A percentile compares a stretch with the other conserved stretches of the same genome.
These are phyloP conservation scores for Mallotus repandus DNA, from an alignment of 441 rosid genomes.

Conservation along the genomic window DNA sequence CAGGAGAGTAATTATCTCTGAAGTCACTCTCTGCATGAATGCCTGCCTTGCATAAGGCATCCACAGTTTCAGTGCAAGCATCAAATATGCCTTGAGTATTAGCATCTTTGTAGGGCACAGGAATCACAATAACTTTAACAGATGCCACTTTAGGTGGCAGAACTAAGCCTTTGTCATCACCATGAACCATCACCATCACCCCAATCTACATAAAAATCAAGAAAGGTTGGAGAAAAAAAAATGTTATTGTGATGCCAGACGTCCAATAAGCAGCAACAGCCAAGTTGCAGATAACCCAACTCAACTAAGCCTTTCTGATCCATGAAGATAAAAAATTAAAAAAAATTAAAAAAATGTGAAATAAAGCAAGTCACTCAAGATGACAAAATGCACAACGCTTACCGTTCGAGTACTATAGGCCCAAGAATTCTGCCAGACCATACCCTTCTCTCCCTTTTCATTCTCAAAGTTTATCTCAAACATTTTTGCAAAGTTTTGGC, in stretches of 20 bases:
- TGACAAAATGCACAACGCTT: slow-evolving; percentile 20
- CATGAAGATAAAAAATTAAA: background rate
- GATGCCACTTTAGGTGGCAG: slow-evolving; percentile 95
- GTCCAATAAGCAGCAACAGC: background rate
- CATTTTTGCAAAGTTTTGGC: slow-evolving; percentile 98
- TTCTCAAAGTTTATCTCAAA: slow-evolving; percentile 90
- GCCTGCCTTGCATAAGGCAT: slow-evolving; percentile 65
- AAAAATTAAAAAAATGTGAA: background rate
- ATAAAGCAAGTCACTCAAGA: background rate
- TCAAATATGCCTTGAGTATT: slow-evolving; percentile 77
- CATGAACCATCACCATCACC: slow-evolving; percentile 98
- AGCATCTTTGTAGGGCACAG: slow-evolving; percentile 97
- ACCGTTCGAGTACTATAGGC: slow-evolving; percentile 93
- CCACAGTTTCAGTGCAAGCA: slow-evolving; percentile 79
- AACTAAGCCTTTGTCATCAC: slow-evolving; percentile 85
- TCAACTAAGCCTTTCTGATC: background rate
- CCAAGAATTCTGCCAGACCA: slow-evolving; percentile 99
- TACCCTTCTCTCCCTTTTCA: slow-evolving; percentile 84
- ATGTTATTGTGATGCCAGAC: background rate
- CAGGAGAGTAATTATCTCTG: slow-evolving; percentile 93
- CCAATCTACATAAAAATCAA: slow-evolving; percentile 59
- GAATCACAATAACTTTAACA: slow-evolving; percentile 79
- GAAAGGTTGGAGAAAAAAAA: background rate
- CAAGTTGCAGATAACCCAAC: background rate
- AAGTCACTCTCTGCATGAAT: slow-evolving; percentile 79